These are phyloP conservation scores for Phanerochaete sordida DNA, from an alignment of 768 basidiomycete genomes.

Conservation along the genomic window DNA sequence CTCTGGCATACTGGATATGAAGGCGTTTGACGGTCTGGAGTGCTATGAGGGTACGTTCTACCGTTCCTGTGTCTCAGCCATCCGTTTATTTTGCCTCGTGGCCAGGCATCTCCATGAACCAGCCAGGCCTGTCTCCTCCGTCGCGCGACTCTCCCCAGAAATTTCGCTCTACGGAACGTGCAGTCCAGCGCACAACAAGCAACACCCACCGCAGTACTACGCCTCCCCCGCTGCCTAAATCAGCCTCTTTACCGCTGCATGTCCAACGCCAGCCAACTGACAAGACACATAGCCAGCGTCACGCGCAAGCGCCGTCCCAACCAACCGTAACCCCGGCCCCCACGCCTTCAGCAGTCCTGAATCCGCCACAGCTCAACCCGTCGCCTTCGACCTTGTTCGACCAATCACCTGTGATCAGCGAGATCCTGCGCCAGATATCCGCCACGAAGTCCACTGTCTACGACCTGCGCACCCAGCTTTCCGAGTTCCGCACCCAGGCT, in stretches of 20 bases:
- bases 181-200: conserved; percentile 37
- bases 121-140: conserved; percentile 13
- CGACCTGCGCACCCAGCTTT: conserved; percentile 69
- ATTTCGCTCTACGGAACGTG: conserved; percentile 27
- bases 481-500: conserved; percentile 54
- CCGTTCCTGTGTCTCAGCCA: not conserved
- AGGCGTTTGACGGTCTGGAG: conserved; percentile 65
- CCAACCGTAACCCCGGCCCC: conserved; percentile 15
- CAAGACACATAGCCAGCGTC: conserved; percentile 10
- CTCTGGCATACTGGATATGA: conserved; percentile 75
- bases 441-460: conserved; percentile 54
- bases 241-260: conserved; percentile 76
- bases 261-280: conserved; percentile 39
- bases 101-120: conserved; percentile 17
- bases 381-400: conserved; percentile 35
- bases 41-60: conserved; percentile 61
- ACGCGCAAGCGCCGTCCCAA: conserved; percentile 16
- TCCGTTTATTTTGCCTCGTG: not conserved
- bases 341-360: conserved; percentile 5
- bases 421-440: conserved; percentile 73
- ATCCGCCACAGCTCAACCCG: conserved; percentile 11
- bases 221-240: conserved; percentile 82
- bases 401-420: conserved; percentile 66
- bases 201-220: conserved; percentile 62
- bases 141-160: conserved; percentile 50